Conservation (phyloP, 2,329 filamentous ascomycete genomes). For the Cercospora nicotianae region DNA sequence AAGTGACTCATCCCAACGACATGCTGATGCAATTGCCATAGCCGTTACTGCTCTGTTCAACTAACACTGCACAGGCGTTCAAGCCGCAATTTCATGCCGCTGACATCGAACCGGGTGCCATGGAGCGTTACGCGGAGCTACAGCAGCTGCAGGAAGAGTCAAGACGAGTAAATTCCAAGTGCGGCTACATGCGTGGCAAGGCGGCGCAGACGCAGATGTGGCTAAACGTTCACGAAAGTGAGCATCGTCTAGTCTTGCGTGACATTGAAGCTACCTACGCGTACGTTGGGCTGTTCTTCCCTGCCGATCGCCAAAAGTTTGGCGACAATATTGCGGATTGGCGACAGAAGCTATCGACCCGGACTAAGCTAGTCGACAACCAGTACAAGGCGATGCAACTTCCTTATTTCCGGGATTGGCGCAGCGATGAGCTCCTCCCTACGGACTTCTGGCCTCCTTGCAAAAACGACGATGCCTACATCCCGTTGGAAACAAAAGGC, state of each 20-base stretch:
- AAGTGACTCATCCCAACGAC: background rate
- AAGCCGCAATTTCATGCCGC: background rate
- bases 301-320: background rate
- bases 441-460: slow-evolving; percentile 34
- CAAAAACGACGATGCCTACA: background rate
- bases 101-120: background rate
- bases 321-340: background rate
- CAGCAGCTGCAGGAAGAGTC: background rate
- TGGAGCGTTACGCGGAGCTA: background rate
- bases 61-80: background rate
- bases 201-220: background rate
- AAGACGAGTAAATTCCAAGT: background rate
- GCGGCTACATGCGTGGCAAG: background rate
- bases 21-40: too few relatives aligned
- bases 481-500: background rate
- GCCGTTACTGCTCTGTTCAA: background rate
- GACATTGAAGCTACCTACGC: background rate
- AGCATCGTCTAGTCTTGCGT: background rate
- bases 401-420: slow-evolving; percentile 23
- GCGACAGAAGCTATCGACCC: background rate
- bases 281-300: background rate
- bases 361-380: background rate
- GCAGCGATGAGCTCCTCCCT: slow-evolving; percentile 42
- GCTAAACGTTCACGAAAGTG: background rate
- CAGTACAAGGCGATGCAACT: background rate